phyloP scores from a whole-genome alignment of 129 eudicot genomes.

The Daucus carota region DH1_v3.0 NC_030389.2:4633501-4634000 shows the following conservation, averaged over 20 bases:
- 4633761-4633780: background rate
- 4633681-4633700: constrained; percentile 10
- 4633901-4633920: background rate
- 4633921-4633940: background rate
- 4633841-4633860: background rate
- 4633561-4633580: background rate
- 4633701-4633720: constrained; percentile 12
- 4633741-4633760: background rate
- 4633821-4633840: background rate
- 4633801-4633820: background rate
- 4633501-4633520: constrained; percentile 1
- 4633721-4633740: background rate
- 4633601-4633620: background rate
- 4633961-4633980: background rate
- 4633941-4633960: constrained; percentile 9
- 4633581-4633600: background rate
- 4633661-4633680: constrained; percentile 3
- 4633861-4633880: background rate
- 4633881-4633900: background rate
- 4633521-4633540: background rate
- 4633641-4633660: background rate
- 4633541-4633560: background rate
- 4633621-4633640: background rate
- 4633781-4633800: background rate
- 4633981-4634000: constrained; percentile 42